Base-by-base conservation (phyloP, 768 basidiomycete species). In the Pholiota conissans region DNA sequence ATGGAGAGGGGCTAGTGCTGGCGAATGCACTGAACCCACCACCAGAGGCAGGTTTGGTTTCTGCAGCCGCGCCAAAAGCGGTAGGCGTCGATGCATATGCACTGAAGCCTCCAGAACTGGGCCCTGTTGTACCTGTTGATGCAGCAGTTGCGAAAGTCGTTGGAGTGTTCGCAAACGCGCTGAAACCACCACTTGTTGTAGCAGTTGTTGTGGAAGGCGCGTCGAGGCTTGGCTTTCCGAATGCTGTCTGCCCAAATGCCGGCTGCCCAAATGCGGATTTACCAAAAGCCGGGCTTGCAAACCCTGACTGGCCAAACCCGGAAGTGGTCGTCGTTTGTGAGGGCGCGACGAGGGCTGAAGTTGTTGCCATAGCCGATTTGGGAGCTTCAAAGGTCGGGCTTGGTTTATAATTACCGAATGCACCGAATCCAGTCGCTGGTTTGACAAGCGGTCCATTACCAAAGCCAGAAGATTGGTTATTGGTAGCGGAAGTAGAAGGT, bases 291-390 rank as follows among this genome's bases (percentile, higher is more conserved):
- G 78, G 58, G 57, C 73, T 74, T 2, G 69, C 73, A 49, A 76
- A 76, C 11, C 73, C 69, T 24, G 74, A 61, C 22, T 66, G 72
- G 20, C 77, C 71, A 59, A 78, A 78, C 8, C 67, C 66, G 53
- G 76, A 63, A 13, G 56, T 30, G 47, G 61, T 56, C 6, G 63
- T 47, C 10, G 66, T 51, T 40, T 64, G 28, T 10, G 63, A 16
- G 9, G 61, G 52, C 5, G 65, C 50, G 13, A 58, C 56, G 55
- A 63, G 65, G n/a, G 71, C 64, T 29, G 60, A 60, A 28, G 52
- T 48, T 3, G 65, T 61, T 4, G 61, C 29, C 18, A 18, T 24
- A 22, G 42, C 0, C 18, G 62, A 22, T 42, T 59, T 30, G 56
- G 29, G 26, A 29, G 47, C 49, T 39, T 61, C 56, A 16, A 69